Evolutionary conservation across 352 stramenopile species (phyloP).

Genomic region (Thraustochytrium sp.): DNA sequence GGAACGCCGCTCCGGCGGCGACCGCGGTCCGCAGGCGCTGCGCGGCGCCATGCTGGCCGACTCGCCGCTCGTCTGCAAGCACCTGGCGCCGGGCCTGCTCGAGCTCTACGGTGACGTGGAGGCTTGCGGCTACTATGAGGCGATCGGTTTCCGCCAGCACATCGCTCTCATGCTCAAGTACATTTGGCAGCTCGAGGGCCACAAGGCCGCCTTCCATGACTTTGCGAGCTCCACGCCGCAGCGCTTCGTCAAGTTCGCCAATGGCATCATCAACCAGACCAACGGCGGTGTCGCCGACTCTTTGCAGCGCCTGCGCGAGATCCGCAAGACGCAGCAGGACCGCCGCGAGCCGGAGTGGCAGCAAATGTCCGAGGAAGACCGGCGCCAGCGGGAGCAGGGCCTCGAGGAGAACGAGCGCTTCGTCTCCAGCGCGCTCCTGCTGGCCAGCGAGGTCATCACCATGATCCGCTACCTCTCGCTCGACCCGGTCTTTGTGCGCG

Average conservation of each 20-base stretch:
- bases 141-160: slow-evolving; percentile 88
- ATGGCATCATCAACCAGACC: slow-evolving; percentile 98
- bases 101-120: slow-evolving; percentile 97
- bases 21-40: slow-evolving; percentile 17
- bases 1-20: slow-evolving; percentile 57
- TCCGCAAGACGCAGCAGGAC: slow-evolving; percentile 83
- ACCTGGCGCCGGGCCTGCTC: slow-evolving; percentile 88
- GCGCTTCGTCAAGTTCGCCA: slow-evolving; percentile 95
- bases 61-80: slow-evolving; percentile 63
- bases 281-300: slow-evolving; percentile 90
- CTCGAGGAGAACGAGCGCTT: slow-evolving; percentile 77
- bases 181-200: slow-evolving; percentile 86
- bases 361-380: slow-evolving; percentile 66
- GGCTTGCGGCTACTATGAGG: slow-evolving; percentile 96
- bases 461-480: slow-evolving; percentile 95
- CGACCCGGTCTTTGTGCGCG: slow-evolving; percentile 72
- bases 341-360: slow-evolving; percentile 57
- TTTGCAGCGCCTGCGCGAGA: slow-evolving; percentile 90
- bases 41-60: slow-evolving; percentile 58
- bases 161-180: slow-evolving; percentile 94
- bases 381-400: slow-evolving; percentile 77
- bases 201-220: slow-evolving; percentile 84
- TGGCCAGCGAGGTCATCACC: slow-evolving; percentile 95
- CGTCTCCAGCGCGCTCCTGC: slow-evolving; percentile 82
- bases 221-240: slow-evolving; percentile 79